Evolutionary conservation across 371 early-diverging fungal genomes (phyloP).

Genomic region (Mucor mucedo): DNA sequence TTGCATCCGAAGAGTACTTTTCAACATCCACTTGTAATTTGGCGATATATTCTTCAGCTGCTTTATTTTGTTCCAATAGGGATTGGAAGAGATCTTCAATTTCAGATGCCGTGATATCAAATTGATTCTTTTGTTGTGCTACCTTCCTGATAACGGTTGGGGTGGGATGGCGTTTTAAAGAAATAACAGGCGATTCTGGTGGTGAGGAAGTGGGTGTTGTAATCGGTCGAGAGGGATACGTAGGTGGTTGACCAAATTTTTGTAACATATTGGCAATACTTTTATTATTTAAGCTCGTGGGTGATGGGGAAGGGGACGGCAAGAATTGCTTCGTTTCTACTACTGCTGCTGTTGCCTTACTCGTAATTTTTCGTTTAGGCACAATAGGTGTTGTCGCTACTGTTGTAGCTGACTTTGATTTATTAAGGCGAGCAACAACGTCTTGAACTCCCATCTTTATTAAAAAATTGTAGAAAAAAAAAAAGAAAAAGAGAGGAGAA

Average conservation of each 20-base stretch:
- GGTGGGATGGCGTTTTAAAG: not conserved
- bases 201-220: not conserved
- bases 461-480: slow-evolving; percentile 5
- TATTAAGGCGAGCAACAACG: slow-evolving; percentile 46
- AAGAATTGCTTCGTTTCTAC: slow-evolving; percentile 4
- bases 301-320: slow-evolving; percentile 18
- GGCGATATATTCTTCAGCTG: slow-evolving; percentile 30
- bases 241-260: slow-evolving; percentile 27
- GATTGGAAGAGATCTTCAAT: slow-evolving; percentile 31
- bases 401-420: slow-evolving; percentile 26
- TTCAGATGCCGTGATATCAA: slow-evolving; percentile 30
- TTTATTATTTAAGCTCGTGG: slow-evolving; percentile 5
- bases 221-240: slow-evolving; percentile 1
- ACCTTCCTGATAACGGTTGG: not conserved
- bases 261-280: slow-evolving; percentile 32
- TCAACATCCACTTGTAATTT: slow-evolving; percentile 37
- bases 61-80: slow-evolving; percentile 28
- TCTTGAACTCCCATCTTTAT: slow-evolving; percentile 47
- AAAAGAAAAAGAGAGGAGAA: slow-evolving; percentile 4
- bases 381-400: not conserved
- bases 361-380: slow-evolving; percentile 13
- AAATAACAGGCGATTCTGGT: slow-evolving; percentile 16
- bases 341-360: not conserved
- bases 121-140: slow-evolving; percentile 1
- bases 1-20: slow-evolving; percentile 36